Percentiles rank a stretch among this genome's conserved stretches.
These are phyloP conservation scores for Suillus subaureus DNA, from an alignment of 768 basidiomycete genomes.

Conservation along the genomic window DNA sequence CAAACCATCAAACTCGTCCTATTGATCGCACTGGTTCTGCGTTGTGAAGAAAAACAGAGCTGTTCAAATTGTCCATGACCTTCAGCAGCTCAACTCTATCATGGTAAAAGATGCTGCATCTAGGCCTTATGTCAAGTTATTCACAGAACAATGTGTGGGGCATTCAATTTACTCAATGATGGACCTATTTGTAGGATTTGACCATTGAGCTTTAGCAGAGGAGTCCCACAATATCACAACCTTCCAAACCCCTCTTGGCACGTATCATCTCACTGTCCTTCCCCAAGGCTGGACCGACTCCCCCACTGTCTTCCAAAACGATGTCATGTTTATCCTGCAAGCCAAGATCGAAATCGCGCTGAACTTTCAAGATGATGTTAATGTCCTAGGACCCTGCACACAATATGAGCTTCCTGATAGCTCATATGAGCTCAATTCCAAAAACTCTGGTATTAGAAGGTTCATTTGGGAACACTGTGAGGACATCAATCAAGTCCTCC, in stretches of 20 bases:
- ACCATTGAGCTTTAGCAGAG: slow-evolving; percentile 9
- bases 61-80: slow-evolving; percentile 20
- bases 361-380: too few species aligned
- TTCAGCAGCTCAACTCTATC: slow-evolving; percentile 22
- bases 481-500: too few species aligned
- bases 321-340: too few species aligned
- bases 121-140: slow-evolving; percentile 13
- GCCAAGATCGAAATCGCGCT: too few species aligned
- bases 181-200: slow-evolving; percentile 3
- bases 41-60: slow-evolving; percentile 30
- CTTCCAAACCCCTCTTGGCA: slow-evolving; percentile 29
- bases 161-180: slow-evolving; percentile 7
- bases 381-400: too few species aligned
- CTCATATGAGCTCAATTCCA: too few species aligned
- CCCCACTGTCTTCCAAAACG: too few species aligned
- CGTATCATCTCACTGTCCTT: slow-evolving; percentile 30
- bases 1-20: slow-evolving; percentile 28
- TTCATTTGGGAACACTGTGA: too few species aligned
- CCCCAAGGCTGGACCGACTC: slow-evolving; percentile 16
- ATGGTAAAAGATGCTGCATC: slow-evolving; percentile 9
- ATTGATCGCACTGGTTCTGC: slow-evolving; percentile 36
- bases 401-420: too few species aligned
- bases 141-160: slow-evolving; percentile 17
- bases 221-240: slow-evolving; percentile 32
- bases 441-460: too few species aligned